Evolutionary conservation across 129 eudicot species (phyloP), one percentile per base, ranked within the genome.

Genomic region (Saposhnikovia divaricata): DNA sequence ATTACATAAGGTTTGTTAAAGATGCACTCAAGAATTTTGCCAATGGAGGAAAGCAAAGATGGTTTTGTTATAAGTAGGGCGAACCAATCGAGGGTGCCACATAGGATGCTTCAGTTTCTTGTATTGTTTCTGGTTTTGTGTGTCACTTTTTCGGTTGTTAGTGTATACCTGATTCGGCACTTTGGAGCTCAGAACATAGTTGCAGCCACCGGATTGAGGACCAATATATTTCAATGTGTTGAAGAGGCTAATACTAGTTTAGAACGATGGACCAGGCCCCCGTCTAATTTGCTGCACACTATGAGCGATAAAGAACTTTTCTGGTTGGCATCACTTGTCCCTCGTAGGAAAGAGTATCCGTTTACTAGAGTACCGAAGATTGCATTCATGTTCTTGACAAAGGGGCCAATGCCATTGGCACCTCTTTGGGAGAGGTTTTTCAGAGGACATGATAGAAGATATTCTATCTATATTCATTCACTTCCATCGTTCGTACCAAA

Each of bases 331-430:
- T 85, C 98, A 40, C 81, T 91, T 59, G 89, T 78, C 76, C 96
- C 98, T 15, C 85, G 85, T 46, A 82, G 89, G 21, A 90, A 85
- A 69, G 87, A 80, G 84, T 94, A 91, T 80, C 98, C 98, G 0
- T 94, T 90, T 77, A 25, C 74, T 8, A 89, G 98, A 86, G 89
- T 86, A 65, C 96, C 98, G 25, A 95, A 90, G 87, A 85, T 95
- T 83, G 98, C 98, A 0, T 95, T 95, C 83, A 92, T 95, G 98
- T 95, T 95, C 91, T 95, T 95, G 91, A 90, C 98, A 6, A 95
- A 92, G 87, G 98, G 98, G 23, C 98, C 98, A 47, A 80, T 95
- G 82, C 97, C 96, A 1, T 84, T 95, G 82, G 92, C 98, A 51
- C 97, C 94, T 43, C 87, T 95, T 25, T 95, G 98, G 98, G 97